Conservation (phyloP, 1,139 yeast genomes). For the Suhomyces terraborum region DNA sequence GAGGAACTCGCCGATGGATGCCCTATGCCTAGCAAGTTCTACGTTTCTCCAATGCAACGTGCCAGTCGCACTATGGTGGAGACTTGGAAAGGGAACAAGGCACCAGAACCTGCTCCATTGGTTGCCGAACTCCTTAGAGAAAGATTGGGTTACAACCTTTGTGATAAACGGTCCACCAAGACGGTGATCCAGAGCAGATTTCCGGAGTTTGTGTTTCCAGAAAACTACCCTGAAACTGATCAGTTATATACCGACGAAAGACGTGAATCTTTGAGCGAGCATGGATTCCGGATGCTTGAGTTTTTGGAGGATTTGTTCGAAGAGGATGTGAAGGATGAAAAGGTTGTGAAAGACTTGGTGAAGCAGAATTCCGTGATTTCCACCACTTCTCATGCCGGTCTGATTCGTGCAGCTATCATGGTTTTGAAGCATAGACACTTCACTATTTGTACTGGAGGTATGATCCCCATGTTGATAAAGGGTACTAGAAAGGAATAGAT, state of each 20-base stretch:
- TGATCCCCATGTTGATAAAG: conserved; percentile 30
- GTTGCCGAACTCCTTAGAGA: conserved; percentile 21
- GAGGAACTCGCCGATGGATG: conserved; percentile 22
- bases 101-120: conserved; percentile 16
- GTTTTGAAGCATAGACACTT: conserved; percentile 28
- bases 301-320: conserved; percentile 26
- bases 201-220: conserved; percentile 29
- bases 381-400: conserved; percentile 32
- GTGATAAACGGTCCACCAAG: conserved; percentile 31
- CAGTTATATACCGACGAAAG: conserved; percentile 17
- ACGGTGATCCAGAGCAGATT: conserved; percentile 40
- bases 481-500: conserved; percentile 21
- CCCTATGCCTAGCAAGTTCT: conserved; percentile 27
- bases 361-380: conserved; percentile 21
- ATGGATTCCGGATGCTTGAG: conserved; percentile 23
- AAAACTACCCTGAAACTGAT: conserved; percentile 25
- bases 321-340: conserved; percentile 21
- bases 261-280: conserved; percentile 25
- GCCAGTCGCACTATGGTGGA: conserved; percentile 24
- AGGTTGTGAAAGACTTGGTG: conserved; percentile 19
- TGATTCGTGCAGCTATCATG: conserved; percentile 25
- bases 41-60: conserved; percentile 29
- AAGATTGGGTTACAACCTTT: conserved; percentile 23
- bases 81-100: conserved; percentile 27
- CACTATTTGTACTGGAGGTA: conserved; percentile 36